phyloP scores from a whole-genome alignment of 257 asterid genomes.

The Solanum microdontum region DNA sequence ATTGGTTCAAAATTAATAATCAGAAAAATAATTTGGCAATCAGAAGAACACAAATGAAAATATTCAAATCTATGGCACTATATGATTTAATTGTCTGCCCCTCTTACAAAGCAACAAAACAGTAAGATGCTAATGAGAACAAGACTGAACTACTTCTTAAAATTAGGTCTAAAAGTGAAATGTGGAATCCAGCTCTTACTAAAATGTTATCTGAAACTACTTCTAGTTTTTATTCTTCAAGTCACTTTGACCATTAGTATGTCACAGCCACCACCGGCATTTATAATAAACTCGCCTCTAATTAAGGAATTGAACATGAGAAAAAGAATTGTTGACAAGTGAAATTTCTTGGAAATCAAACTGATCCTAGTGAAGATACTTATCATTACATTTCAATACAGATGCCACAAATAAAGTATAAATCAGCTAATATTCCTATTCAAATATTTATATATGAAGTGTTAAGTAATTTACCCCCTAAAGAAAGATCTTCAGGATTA shows the following conservation, averaged over 20 bases:
- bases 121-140: not conserved
- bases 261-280: not conserved
- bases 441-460: not conserved
- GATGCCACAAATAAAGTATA: not conserved
- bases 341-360: not conserved
- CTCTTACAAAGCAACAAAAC: not conserved
- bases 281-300: not conserved
- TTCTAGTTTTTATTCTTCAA: not conserved
- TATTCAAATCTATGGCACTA: not conserved
- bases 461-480: conserved; percentile 37
- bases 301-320: not conserved
- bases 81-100: not conserved
- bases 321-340: not conserved
- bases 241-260: not conserved
- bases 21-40: not conserved
- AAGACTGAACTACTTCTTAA: not conserved
- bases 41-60: not conserved
- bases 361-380: not conserved
- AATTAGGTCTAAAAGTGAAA: not conserved
- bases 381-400: not conserved
- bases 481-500: conserved; percentile 39
- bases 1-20: not conserved
- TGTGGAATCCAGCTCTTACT: not conserved
- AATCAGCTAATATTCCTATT: not conserved
- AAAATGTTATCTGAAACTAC: not conserved